phyloP scores from a whole-genome alignment of 306 rosid genomes.

The Lathyrus oleraceus region DNA sequence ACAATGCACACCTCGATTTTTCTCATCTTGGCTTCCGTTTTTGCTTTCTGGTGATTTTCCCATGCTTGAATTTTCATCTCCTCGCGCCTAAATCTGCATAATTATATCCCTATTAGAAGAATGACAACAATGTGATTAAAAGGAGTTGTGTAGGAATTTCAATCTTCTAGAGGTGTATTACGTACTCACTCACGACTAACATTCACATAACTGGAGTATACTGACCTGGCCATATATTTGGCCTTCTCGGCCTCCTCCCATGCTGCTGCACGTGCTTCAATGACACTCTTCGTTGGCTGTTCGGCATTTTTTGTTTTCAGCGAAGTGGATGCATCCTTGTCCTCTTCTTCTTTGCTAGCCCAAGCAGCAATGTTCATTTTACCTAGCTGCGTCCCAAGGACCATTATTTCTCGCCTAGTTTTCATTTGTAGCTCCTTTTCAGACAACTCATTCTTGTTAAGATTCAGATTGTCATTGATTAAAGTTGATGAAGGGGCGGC shows the following conservation, averaged over 20 bases:
- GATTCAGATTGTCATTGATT: slow-evolving; percentile 39
- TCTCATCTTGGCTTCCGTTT: slow-evolving; percentile 94
- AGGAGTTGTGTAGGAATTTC: not conserved
- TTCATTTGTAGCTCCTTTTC: slow-evolving; percentile 91
- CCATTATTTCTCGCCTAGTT: slow-evolving; percentile 92
- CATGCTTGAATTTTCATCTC: slow-evolving; percentile 96
- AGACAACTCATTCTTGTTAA: slow-evolving; percentile 56
- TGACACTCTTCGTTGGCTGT: slow-evolving; percentile 45
- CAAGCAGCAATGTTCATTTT: slow-evolving; percentile 95
- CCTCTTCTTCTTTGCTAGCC: slow-evolving; percentile 97
- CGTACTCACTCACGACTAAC: not conserved
- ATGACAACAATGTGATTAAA: not conserved
- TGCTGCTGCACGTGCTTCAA: slow-evolving; percentile 85
- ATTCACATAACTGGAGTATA: slow-evolving; percentile 12
- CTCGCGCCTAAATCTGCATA: slow-evolving; percentile 85
- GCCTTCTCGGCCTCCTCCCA: slow-evolving; percentile 98
- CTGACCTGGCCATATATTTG: slow-evolving; percentile 86
- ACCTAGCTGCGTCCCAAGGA: slow-evolving; percentile 89
- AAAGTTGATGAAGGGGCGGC: slow-evolving; percentile 44
- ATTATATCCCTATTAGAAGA: slow-evolving; percentile 20
- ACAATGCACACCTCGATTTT: slow-evolving; percentile 70
- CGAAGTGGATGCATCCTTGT: slow-evolving; percentile 81
- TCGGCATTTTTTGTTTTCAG: slow-evolving; percentile 53
- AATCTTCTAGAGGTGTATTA: not conserved
- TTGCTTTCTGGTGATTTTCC: slow-evolving; percentile 97